Evolutionary conservation across 2,329 filamentous ascomycete genomes (phyloP), one percentile per base, ranked within the genome.

Genomic region (Pyrenophora seminiperda): DNA sequence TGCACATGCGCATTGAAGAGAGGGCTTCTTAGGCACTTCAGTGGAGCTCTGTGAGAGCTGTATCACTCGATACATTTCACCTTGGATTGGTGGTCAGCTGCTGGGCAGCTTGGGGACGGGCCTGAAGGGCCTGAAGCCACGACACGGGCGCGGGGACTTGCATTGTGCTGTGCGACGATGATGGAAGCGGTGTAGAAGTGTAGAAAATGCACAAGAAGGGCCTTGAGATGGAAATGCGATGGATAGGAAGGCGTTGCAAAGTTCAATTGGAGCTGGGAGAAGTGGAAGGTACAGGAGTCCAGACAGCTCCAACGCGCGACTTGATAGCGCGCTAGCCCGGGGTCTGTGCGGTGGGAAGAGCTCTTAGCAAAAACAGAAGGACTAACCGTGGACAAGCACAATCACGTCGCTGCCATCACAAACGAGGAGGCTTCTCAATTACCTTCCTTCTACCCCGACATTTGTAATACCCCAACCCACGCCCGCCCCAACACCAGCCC

Each of bases 281-380:
- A 37, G 40, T 19, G 27, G 31, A 32, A 37, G 13, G 34, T 29
- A 41, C 47, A 41, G 41, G 42, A 47, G 44, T 45, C 42, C 50
- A 59, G 47, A 47, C 50, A 52, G 47, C 38, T 59, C 52, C 47
- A 43, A 45, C 40, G 41, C 40, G 41, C 46, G 46, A 49, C 22
- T 39, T 59, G 50, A 62, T 58, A 58, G 59, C 50, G 50, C 63
- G 59, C 62, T 65, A 64, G 40, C 30, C 24, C 19, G 22, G 41
- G 46, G 49, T 43, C 50, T 52, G 53, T 46, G 50, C 52, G 46
- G 45, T 36, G 43, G 48, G 32, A 51, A 59, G 62, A 59, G 62
- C 56, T 65, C 61, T 63, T 64, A 60, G 62, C 61, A 66, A 67
- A 68, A 66, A 65, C 58, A 62, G 57, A 54, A 58, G 58, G 58